These are phyloP conservation scores for Forsythia suspensa DNA, from an alignment of 257 asterid species.

Conservation along the genomic window DNA sequence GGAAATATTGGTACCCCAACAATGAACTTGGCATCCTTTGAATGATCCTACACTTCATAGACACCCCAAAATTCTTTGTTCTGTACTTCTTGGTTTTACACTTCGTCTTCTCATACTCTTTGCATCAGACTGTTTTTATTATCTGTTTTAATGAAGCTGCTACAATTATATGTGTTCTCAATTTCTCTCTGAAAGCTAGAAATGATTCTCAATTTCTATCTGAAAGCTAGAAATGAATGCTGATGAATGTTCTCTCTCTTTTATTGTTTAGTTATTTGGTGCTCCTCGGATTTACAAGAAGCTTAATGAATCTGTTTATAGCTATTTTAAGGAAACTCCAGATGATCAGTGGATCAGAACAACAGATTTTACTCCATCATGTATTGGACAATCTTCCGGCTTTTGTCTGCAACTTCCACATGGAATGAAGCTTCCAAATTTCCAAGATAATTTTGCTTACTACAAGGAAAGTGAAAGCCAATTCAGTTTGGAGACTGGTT, in stretches of 20 bases:
- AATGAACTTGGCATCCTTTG: too few relatives aligned
- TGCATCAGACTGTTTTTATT: too few relatives aligned
- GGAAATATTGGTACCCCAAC: too few relatives aligned
- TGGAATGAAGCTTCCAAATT: conserved; percentile 54
- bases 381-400: conserved; percentile 85
- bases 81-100: too few relatives aligned
- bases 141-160: too few relatives aligned
- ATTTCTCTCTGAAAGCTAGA: not conserved
- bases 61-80: too few relatives aligned
- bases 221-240: not conserved
- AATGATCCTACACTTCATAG: too few relatives aligned
- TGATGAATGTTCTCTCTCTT: conserved; percentile 3
- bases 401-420: conserved; percentile 64
- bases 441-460: conserved; percentile 49
- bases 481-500: conserved; percentile 38
- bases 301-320: conserved; percentile 23
- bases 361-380: conserved; percentile 63
- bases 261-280: conserved; percentile 59
- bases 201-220: not conserved
- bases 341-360: conserved; percentile 97
- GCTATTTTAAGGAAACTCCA: conserved; percentile 44
- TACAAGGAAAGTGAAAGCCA: conserved; percentile 48
- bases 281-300: conserved; percentile 77
- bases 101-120: too few relatives aligned
- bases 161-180: too few relatives aligned